A percentile compares a stretch with the other conserved stretches of the same genome.
These are phyloP conservation scores for Geranium incanum DNA, from an alignment of 441 rosid species.

Conservation along the genomic window DNA sequence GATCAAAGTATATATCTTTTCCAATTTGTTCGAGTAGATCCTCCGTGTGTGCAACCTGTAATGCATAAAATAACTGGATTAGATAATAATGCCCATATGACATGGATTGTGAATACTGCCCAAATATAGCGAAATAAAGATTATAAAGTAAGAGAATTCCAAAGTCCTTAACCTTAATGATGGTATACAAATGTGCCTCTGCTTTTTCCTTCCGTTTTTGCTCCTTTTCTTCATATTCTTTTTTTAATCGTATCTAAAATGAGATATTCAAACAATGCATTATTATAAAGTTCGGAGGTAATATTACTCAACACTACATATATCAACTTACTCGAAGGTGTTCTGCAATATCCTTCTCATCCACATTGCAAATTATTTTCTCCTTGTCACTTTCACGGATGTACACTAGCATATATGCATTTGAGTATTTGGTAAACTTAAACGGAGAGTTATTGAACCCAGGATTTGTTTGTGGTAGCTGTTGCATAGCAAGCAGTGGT, in stretches of 20 bases:
- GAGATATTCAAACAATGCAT: constrained; percentile 6
- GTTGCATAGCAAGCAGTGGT: constrained; percentile 10
- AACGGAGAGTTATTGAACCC: constrained; percentile 85
- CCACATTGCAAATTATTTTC: constrained; percentile 85
- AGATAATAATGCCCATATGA: constrained; percentile 20
- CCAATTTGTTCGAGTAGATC: constrained; percentile 82
- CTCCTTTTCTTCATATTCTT: constrained; percentile 85
- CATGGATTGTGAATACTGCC: constrained; percentile 39
- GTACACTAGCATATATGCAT: constrained; percentile 97
- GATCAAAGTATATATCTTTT: constrained; percentile 62
- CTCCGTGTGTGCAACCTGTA: constrained; percentile 83
- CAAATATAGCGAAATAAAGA: constrained; percentile 17
- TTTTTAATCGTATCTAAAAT: constrained; percentile 76
- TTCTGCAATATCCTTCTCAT: constrained; percentile 94
- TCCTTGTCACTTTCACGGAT: constrained; percentile 94
- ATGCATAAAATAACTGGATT: constrained; percentile 31
- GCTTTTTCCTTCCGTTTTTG: constrained; percentile 81
- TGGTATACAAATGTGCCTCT: constrained; percentile 86
- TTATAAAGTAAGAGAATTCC: constrained; percentile 9
- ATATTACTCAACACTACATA: background rate
- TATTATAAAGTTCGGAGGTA: background rate
- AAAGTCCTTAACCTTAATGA: constrained; percentile 52
- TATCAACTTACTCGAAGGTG: constrained; percentile 64
- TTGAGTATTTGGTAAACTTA: constrained; percentile 85
- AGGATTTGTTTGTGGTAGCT: constrained; percentile 86